Evolutionary conservation across 768 basidiomycete genomes (phyloP), one percentile per base, ranked within the genome.

Genomic region (Rickenella mellea): DNA sequence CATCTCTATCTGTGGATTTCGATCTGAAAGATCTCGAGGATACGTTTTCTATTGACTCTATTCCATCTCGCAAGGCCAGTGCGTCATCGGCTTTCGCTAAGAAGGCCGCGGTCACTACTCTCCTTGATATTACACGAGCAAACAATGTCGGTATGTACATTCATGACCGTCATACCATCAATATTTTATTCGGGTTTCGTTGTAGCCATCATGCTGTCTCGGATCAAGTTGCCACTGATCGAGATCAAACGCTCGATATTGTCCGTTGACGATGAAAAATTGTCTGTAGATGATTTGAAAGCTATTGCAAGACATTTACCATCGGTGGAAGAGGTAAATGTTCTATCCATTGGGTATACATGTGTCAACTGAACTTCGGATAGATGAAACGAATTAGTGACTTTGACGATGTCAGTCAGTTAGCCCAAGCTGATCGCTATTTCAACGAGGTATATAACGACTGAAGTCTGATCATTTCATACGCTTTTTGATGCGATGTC

Each of bases 401-500:
- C 21, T 88, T 83, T 53, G 78, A 71, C 2, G 82, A 92, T 45
- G 63, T 83, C 10, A 66, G 69, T 30, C 84, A 81, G 53, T 70
- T 94, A 7, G 77, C 87, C 4, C 83, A 83, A 45, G 79, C 87
- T 14, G 92, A 97, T 54, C 82, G 80, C 52, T 93, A 85, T 60
- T 83, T 91, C 51, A 63, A 64, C 45, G 74, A 88, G 70, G 87
- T 87, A 42, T 40, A 65, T n/a, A n/a, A n/a, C n/a, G n/a, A n/a
- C n/a, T n/a, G n/a, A n/a, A n/a, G n/a, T n/a, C n/a, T n/a, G n/a
- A n/a, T n/a, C n/a, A n/a, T n/a, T n/a, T n/a, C n/a, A n/a, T n/a
- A n/a, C 43, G 20, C 7, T 6, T 1, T n/a, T 17, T 31, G 35
- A 29, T 22, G 6, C 9, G 15, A 27, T 15, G 2, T 20, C 1